Base-by-base conservation (phyloP, 169 alveolate genomes). In the Plasmodium coatneyi region DNA sequence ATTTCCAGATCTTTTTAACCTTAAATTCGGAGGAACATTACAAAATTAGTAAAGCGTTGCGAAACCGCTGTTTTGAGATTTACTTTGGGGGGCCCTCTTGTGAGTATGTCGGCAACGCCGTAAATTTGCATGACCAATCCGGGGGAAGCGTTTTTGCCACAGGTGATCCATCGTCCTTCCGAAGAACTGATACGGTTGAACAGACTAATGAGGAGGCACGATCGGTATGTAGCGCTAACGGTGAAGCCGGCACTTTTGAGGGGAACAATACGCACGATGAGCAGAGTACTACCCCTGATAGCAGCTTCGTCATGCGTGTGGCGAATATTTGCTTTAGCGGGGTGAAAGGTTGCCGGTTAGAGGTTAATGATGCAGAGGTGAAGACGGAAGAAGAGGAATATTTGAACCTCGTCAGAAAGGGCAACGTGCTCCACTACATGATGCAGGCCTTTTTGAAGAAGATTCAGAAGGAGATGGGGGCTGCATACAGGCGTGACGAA, bases 31-130 rank as follows among this genome's bases (percentile, higher is more conserved):
- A 96, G 81, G 90, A 93, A 10, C 93, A 92, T 52, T 93, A 94
- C 46, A 96, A 87, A 90, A 93, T 98, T 56, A 96, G 99, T 32
- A 96, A 97, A 52, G 98, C 99, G 0, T 92, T 98, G 10, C 96
- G 98, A 22, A 98, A 98, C 95, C 97, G 99, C 41, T 98, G 99
- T 92, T 84, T 98, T 34, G 98, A 98, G 86, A 81, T 98, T 5
- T 87, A 83, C 83, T 79, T 97, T 79, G 95, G 89, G 16, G 56
- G 49, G 5, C 30, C 36, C 28, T 25, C 7, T 14, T 56, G 19
- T 46, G 95, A 81, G 46, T 91, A 87, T 79, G 76, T 54, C 5
- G 71, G 43, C 28, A 82, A 82, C 25, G 39, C 90, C 25, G 10
- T 82, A 28, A 56, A 34, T 56, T 54, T 82, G 76, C 3, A 52